Conservation (phyloP, 164 flowering plant species). For the Stephania japonica region DNA sequence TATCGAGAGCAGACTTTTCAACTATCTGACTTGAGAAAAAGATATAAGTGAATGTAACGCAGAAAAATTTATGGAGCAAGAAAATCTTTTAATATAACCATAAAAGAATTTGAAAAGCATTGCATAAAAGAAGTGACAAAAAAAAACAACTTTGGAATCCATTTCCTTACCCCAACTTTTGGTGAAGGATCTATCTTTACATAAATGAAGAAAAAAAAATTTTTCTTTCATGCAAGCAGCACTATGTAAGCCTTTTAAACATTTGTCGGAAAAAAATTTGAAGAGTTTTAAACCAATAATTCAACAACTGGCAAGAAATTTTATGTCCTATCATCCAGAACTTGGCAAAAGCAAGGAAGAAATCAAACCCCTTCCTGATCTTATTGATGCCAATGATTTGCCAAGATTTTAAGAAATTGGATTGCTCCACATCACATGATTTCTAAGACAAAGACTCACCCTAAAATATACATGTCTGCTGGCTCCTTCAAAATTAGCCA, state of each 20-base stretch:
- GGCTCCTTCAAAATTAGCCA: conserved; percentile 80
- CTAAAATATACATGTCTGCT: conserved; percentile 78
- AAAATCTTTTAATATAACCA: background rate
- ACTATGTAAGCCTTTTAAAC: background rate
- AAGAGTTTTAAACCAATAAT: background rate
- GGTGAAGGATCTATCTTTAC: background rate
- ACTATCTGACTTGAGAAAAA: background rate
- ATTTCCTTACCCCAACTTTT: too few relatives aligned
- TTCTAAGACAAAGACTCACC: conserved; percentile 39
- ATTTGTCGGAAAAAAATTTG: background rate
- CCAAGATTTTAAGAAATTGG: too few relatives aligned
- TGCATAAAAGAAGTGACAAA: background rate
- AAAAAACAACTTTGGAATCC: too few relatives aligned
- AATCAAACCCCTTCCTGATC: background rate
- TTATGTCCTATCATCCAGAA: background rate
- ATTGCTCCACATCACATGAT: background rate
- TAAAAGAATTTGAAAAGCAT: background rate
- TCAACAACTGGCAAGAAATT: background rate
- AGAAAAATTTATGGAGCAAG: background rate
- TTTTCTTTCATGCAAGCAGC: background rate
- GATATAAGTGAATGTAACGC: background rate
- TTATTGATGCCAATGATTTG: background rate
- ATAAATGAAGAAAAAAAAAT: background rate
- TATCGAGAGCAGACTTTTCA: background rate
- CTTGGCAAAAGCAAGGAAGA: background rate